Evolutionary conservation across 768 basidiomycete species (phyloP).

Genomic region (Trametes meyenii): DNA sequence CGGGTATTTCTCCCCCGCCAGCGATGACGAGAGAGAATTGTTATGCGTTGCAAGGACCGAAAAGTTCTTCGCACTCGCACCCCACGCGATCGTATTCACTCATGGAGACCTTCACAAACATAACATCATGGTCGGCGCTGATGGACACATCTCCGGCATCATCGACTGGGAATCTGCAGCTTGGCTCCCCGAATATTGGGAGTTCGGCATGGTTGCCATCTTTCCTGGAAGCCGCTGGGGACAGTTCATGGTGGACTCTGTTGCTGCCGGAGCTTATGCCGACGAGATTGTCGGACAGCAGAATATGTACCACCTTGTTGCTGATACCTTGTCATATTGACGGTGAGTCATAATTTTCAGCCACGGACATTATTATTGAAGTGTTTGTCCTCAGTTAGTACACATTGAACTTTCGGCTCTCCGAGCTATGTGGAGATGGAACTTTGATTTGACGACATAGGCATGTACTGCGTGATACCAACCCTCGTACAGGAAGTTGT

Average conservation of each 20-base stretch:
- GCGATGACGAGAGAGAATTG: background rate
- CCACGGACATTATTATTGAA: no score
- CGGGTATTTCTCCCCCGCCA: background rate
- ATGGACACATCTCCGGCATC: conserved; percentile 22
- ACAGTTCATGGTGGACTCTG: background rate
- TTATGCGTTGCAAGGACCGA: background rate
- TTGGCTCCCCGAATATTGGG: conserved; percentile 27
- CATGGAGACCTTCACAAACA: conserved; percentile 21
- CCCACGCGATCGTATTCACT: conserved; percentile 21
- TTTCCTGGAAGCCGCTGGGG: background rate
- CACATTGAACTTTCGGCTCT: no score
- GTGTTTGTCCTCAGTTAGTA: no score
- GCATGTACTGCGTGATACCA: no score
- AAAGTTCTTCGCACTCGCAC: background rate
- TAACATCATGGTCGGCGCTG: conserved; percentile 21
- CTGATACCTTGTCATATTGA: no score
- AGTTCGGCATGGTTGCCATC: conserved; percentile 8
- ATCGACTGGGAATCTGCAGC: conserved; percentile 27
- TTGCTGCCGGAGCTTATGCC: background rate
- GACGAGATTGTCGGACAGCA: no score
- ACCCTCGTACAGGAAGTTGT: no score
- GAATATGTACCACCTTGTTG: no score
- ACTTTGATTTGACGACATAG: no score
- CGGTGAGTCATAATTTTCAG: no score
- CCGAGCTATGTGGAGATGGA: no score